Conservation (phyloP, 805 yeast species). For the Suhomyces xylopsoci region DNA sequence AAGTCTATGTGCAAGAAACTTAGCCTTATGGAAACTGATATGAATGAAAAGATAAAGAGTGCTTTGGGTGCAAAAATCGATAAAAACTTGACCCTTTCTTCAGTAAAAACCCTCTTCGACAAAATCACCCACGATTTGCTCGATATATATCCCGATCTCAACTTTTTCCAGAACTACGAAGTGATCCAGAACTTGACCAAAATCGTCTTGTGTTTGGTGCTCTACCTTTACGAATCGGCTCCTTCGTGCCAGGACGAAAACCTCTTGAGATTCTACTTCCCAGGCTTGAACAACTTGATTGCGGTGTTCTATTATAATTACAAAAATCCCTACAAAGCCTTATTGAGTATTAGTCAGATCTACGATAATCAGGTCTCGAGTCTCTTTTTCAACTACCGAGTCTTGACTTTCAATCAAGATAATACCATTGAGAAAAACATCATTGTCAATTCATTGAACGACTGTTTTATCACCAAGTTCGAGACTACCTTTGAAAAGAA, state of each 20-base stretch:
- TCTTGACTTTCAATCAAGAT: background rate
- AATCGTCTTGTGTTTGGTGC: conserved; percentile 31
- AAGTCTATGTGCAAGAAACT: background rate
- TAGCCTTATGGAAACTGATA: background rate
- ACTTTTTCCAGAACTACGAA: conserved; percentile 14
- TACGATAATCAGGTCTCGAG: conserved; percentile 28
- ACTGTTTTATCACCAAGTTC: conserved; percentile 34
- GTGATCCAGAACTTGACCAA: conserved; percentile 13
- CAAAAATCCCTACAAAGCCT: conserved; percentile 31
- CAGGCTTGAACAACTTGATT: conserved; percentile 37
- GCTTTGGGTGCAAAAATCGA: background rate
- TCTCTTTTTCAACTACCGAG: conserved; percentile 11
- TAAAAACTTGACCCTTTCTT: conserved; percentile 4
- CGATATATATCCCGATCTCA: conserved; percentile 20
- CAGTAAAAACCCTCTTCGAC: conserved; percentile 8
- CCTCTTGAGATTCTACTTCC: conserved; percentile 23
- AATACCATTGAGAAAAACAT: conserved; percentile 1
- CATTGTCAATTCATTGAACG: conserved; percentile 7
- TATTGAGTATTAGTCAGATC: conserved; percentile 38
- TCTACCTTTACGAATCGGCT: conserved; percentile 13
- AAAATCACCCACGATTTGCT: conserved; percentile 13
- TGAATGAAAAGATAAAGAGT: conserved; percentile 2
- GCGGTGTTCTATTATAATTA: conserved; percentile 41
- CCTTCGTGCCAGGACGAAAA: conserved; percentile 5
- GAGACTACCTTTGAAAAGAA: conserved; percentile 44